Evolutionary conservation across 2,329 filamentous ascomycete genomes (phyloP).

Genomic region (Phialemoniopsis sp.): DNA sequence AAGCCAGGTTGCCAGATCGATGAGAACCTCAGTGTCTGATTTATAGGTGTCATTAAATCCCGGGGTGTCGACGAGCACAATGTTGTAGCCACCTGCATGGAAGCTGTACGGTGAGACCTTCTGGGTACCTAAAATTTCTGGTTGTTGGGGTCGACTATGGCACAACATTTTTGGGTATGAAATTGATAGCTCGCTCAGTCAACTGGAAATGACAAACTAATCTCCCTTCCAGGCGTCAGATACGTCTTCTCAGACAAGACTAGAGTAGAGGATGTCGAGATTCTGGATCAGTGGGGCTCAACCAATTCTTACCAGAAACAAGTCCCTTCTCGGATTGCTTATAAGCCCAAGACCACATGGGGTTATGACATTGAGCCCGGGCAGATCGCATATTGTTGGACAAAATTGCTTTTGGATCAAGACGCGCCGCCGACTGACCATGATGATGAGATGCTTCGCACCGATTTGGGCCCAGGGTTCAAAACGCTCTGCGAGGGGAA

Average conservation of each 20-base stretch:
- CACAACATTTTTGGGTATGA: conserved; percentile 1
- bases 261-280: neutral
- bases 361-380: conserved; percentile 1
- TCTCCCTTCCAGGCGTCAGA: neutral
- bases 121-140: neutral
- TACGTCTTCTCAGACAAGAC: conserved; percentile 1
- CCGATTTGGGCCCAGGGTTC: neutral
- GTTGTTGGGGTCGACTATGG: conserved; percentile 1
- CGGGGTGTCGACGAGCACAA: conserved; percentile 1
- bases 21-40: conserved; percentile 1
- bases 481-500: neutral
- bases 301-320: neutral
- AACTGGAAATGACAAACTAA: neutral
- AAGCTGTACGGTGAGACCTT: neutral
- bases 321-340: conserved; percentile 1
- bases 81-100: neutral
- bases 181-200: neutral
- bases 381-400: conserved; percentile 1
- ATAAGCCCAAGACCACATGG: neutral
- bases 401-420: conserved; percentile 1
- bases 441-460: neutral
- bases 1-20: neutral
- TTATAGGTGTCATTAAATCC: conserved; percentile 1
- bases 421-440: neutral
- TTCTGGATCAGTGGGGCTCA: conserved; percentile 1